Evolutionary conservation across 2,329 filamentous ascomycete genomes (phyloP), one percentile per base, ranked within the genome.

Genomic region (Venturia oleaginea): DNA sequence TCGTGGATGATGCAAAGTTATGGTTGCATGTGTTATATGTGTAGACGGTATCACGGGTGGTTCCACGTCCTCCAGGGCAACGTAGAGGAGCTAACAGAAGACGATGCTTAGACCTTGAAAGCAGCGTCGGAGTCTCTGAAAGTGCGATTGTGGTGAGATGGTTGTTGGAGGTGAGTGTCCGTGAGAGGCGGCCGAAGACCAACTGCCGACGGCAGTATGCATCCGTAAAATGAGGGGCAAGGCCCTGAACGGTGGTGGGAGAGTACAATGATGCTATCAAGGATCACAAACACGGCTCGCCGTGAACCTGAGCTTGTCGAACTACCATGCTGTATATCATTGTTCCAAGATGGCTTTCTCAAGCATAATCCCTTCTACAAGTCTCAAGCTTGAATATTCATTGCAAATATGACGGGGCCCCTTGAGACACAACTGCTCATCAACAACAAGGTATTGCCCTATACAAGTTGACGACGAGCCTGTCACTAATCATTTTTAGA

Each of bases 381-480:
- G 19, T 10, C 4, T n/a, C 15, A n/a, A n/a, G 3, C 27, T 10
- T 37, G 30, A 6, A n/a, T n/a, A 10, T 10, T 13, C 15, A 34
- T 34, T 6, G 27, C 51, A 17, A 34, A 34, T 24, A 62, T 62
- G 60, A 48, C 27, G 7, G 22, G 32, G 30, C 60, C 22, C 24
- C 27, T 46, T 48, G 24, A 62, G 24, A 48, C 60, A 5, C 60
- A 62, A n/a, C 30, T 62, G 42, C 54, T 48, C 40, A 62, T 62
- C 60, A 62, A 62, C 60, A 62, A 62, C 60, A 62, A 62, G 43
- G 40, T 51, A 42, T 46, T 22, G 17, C 51, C 30, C 13, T 10
- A 11, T 3, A 6, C 27, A 30, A 34, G 30, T 7, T 34, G 6
- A 34, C 13, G 30, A 34, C 51, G 27, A 57, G 30, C 30, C 27